These are phyloP conservation scores for Peribolospora kevripleyi DNA, from an alignment of 768 basidiomycete genomes.

Conservation along the genomic window DNA sequence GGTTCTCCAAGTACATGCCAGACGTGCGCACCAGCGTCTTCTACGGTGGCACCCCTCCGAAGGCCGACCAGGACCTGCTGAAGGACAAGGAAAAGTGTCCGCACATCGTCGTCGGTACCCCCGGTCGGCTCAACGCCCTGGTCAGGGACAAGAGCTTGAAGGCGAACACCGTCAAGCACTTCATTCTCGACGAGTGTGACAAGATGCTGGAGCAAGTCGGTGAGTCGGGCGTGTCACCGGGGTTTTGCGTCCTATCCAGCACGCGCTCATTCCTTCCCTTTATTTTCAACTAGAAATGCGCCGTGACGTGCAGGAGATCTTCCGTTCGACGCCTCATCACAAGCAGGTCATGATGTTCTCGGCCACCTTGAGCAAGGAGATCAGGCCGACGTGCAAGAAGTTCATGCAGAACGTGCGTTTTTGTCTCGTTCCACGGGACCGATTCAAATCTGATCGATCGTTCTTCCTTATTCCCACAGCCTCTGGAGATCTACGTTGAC, in stretches of 20 bases:
- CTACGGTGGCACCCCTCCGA: conserved; percentile 85
- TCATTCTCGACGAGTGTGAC: conserved; percentile 99
- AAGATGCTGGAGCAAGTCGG: conserved; percentile 99
- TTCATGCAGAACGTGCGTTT: conserved; percentile 89
- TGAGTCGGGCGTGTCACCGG: conserved; percentile 37
- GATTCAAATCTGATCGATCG: not conserved
- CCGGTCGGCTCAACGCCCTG: conserved; percentile 87
- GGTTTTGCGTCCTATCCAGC: not conserved
- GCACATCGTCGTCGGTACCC: conserved; percentile 95
- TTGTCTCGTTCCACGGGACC: not conserved
- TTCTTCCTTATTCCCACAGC: conserved; percentile 28
- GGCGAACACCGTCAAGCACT: conserved; percentile 92
- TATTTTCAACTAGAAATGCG: conserved; percentile 78
- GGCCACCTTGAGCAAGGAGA: conserved; percentile 89
- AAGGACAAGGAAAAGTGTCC: conserved; percentile 94
- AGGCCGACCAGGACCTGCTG: conserved; percentile 77
- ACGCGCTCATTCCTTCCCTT: conserved; percentile 17
- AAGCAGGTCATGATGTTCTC: conserved; percentile 99
- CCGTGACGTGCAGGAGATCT: conserved; percentile 99
- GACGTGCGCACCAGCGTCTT: conserved; percentile 92
- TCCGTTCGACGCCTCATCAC: conserved; percentile 93
- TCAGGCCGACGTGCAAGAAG: conserved; percentile 92
- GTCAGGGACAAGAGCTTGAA: conserved; percentile 85
- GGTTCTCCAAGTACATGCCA: conserved; percentile 99
- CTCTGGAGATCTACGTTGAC: conserved; percentile 96